phyloP scores from a whole-genome alignment of 352 stramenopile genomes.

The Blastocystis sp. region DNA sequence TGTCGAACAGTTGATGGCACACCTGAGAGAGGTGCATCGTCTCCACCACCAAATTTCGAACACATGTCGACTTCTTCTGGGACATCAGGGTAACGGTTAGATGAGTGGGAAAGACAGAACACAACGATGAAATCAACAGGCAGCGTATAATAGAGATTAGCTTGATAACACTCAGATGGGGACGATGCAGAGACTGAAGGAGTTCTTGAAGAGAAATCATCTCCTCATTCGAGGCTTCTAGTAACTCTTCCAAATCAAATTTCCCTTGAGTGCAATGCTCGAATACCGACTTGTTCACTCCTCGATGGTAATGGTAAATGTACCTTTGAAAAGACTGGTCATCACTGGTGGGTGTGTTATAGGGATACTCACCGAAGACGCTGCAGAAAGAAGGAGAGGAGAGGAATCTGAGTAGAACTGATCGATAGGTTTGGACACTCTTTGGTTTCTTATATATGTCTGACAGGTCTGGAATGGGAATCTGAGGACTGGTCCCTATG shows the following conservation, averaged over 20 bases:
- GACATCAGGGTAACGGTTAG: neutral
- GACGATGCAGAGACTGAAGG: neutral
- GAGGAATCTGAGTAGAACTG: no score
- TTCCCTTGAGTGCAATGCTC: neutral
- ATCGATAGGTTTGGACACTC: no score
- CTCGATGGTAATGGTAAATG: neutral
- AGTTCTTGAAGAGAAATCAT: neutral
- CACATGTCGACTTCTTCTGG: neutral
- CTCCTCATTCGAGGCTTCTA: neutral
- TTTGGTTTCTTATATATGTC: no score
- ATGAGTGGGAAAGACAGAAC: conserved; percentile 16
- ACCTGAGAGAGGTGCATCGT: neutral
- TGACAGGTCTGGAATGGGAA: no score
- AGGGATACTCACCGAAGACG: neutral
- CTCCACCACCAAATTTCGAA: neutral
- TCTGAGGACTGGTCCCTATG: no score
- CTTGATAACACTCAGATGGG: neutral
- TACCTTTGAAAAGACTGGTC: neutral
- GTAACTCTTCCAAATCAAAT: neutral
- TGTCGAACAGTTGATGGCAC: neutral
- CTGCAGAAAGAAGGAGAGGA: no score
- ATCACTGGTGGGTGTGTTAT: neutral
- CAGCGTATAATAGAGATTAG: neutral
- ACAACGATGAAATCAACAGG: neutral
- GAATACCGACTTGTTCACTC: neutral